phyloP scores from a whole-genome alignment of 768 basidiomycete genomes.

The Gloeopeniophorella convolvens region DNA sequence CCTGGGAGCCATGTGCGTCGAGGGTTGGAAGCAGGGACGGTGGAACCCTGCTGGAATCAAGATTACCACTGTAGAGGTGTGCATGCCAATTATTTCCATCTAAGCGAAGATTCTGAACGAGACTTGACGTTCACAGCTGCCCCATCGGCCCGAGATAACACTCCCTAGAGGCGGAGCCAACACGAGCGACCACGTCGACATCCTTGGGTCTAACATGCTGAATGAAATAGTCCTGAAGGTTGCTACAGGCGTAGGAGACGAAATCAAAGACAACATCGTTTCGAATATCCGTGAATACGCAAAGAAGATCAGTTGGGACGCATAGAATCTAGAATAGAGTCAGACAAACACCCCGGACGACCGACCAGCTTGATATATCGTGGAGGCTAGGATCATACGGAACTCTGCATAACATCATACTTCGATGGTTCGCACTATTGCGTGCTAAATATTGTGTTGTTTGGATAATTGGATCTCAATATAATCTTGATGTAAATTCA shows the following conservation, averaged over 20 bases:
- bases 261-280: constrained; percentile 62
- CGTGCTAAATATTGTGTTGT: too few relatives aligned
- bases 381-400: too few relatives aligned
- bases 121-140: constrained; percentile 42
- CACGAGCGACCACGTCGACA: constrained; percentile 82
- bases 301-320: constrained; percentile 71
- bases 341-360: too few relatives aligned
- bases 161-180: constrained; percentile 88
- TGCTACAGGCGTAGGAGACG: constrained; percentile 73
- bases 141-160: constrained; percentile 64
- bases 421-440: too few relatives aligned
- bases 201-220: constrained; percentile 62
- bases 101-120: background rate
- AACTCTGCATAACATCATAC: too few relatives aligned
- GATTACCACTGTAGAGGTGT: constrained; percentile 80
- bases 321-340: background rate
- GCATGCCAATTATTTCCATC: constrained; percentile 17
- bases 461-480: too few relatives aligned
- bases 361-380: too few relatives aligned
- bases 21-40: constrained; percentile 82
- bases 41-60: constrained; percentile 94
- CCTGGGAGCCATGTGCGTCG: constrained; percentile 93
- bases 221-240: constrained; percentile 92
- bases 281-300: constrained; percentile 77
- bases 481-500: too few relatives aligned